Conservation (phyloP, 129 eudicot species). For the Cynara cardunculus region DNA sequence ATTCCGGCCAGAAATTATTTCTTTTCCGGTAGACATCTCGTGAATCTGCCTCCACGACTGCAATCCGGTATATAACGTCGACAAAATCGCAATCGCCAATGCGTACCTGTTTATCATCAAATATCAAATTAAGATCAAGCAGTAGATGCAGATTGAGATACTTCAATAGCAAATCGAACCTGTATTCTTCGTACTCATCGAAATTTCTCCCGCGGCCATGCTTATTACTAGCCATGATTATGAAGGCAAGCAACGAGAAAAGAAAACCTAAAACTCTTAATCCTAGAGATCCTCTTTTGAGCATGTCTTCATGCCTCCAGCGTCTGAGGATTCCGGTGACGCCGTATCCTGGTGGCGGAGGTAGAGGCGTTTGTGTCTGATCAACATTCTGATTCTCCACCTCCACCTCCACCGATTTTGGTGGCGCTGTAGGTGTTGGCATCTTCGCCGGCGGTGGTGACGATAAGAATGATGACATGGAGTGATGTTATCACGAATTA, state of each 20-base stretch:
- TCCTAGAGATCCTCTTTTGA: slow-evolving; percentile 48
- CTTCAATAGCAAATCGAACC: slow-evolving; percentile 27
- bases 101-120: slow-evolving; percentile 51
- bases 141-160: neutral
- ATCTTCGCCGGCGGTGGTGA: slow-evolving; percentile 22
- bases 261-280: slow-evolving; percentile 41
- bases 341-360: slow-evolving; percentile 44
- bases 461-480: slow-evolving; percentile 22
- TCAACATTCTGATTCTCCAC: slow-evolving; percentile 20
- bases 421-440: slow-evolving; percentile 34
- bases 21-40: slow-evolving; percentile 49
- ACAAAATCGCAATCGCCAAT: slow-evolving; percentile 76
- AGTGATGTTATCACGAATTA: neutral
- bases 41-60: slow-evolving; percentile 61
- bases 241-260: slow-evolving; percentile 64
- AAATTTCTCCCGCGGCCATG: slow-evolving; percentile 66
- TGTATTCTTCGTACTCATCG: slow-evolving; percentile 62
- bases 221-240: slow-evolving; percentile 67
- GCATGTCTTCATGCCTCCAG: slow-evolving; percentile 67
- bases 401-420: slow-evolving; percentile 13
- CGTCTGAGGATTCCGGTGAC: slow-evolving; percentile 40
- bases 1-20: slow-evolving; percentile 33
- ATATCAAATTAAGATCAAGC: neutral
- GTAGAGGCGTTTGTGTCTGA: slow-evolving; percentile 21
- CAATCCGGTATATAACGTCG: slow-evolving; percentile 74